Conservation (phyloP, 331 rosid genomes). For the Malus hybrid region DNA sequence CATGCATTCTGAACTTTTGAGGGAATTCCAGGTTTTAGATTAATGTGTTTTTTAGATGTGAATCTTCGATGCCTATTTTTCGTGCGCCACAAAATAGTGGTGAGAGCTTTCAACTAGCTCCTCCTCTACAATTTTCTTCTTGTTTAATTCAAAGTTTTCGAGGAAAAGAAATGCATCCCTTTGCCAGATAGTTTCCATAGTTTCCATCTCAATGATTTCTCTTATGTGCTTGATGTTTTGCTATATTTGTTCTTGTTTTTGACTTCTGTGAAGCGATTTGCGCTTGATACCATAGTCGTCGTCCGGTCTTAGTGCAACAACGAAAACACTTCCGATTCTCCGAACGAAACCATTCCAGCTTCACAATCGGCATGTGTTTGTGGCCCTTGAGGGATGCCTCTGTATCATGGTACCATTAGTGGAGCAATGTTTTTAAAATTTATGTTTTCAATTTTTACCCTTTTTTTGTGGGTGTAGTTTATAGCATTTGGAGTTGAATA, state of each 20-base stretch:
- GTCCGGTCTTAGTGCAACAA: conserved; percentile 12
- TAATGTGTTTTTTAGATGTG: conserved; percentile 26
- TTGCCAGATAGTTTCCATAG: conserved; percentile 22
- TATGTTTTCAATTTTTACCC: neutral
- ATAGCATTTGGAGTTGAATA: neutral
- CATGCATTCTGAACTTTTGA: conserved; percentile 18
- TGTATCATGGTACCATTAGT: conserved; percentile 2
- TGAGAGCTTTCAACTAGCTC: conserved; percentile 31
- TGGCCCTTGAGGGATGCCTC: neutral
- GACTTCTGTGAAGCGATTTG: conserved; percentile 20
- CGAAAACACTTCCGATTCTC: conserved; percentile 8
- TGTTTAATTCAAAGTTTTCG: conserved; percentile 10
- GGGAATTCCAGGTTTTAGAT: conserved; percentile 33
- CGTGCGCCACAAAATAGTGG: conserved; percentile 33
- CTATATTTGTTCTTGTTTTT: conserved; percentile 1
- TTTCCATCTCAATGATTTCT: conserved; percentile 12
- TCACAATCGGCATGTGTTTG: conserved; percentile 6
- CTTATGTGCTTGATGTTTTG: conserved; percentile 11
- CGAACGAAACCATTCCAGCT: conserved; percentile 6
- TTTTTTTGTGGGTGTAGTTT: neutral
- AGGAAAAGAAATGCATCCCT: conserved; percentile 11
- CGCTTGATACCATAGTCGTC: conserved; percentile 26
- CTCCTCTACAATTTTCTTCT: conserved; percentile 18
- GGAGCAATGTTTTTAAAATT: neutral
- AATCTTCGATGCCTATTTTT: conserved; percentile 22